Conservation (phyloP, 768 basidiomycete species). For the Lactarius sp. region DNA sequence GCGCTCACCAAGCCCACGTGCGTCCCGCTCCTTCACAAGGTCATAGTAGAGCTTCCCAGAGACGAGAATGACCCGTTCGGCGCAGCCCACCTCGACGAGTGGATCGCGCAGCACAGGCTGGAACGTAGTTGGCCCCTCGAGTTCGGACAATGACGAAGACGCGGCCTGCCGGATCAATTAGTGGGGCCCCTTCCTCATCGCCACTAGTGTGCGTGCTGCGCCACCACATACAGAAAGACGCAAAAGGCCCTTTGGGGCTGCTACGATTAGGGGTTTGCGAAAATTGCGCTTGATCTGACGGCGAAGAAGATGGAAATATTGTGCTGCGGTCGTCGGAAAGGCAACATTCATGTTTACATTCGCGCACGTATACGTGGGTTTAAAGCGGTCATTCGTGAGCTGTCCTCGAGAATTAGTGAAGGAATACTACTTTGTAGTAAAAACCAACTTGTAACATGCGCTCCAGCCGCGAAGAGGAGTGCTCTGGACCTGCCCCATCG, state of each 20-base stretch:
- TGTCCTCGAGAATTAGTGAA: conserved; percentile 31
- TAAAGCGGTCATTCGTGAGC: conserved; percentile 73
- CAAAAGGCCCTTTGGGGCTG: conserved; percentile 79
- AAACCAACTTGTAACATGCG: conserved; percentile 74
- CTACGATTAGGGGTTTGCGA: conserved; percentile 80
- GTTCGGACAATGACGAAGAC: conserved; percentile 58
- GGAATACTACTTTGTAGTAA: background rate
- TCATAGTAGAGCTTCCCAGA: conserved; percentile 90
- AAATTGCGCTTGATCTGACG: conserved; percentile 82
- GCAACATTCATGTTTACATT: conserved; percentile 83
- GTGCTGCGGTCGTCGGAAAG: conserved; percentile 85
- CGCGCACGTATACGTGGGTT: conserved; percentile 28
- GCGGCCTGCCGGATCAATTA: conserved; percentile 51
- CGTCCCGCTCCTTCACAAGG: conserved; percentile 62
- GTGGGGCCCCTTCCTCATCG: background rate
- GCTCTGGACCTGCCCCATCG: conserved; percentile 91
- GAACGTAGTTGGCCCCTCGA: conserved; percentile 58
- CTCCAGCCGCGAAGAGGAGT: conserved; percentile 85
- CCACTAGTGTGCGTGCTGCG: background rate
- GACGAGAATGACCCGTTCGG: conserved; percentile 65
- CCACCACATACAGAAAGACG: conserved; percentile 59
- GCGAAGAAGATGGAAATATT: conserved; percentile 91
- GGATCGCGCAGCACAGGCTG: conserved; percentile 61
- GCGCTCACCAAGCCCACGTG: conserved; percentile 40
- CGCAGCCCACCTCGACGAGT: conserved; percentile 33